Conservation (phyloP, 371 early-diverging fungal genomes). For the Lichtheimia hyalospora region DNA sequence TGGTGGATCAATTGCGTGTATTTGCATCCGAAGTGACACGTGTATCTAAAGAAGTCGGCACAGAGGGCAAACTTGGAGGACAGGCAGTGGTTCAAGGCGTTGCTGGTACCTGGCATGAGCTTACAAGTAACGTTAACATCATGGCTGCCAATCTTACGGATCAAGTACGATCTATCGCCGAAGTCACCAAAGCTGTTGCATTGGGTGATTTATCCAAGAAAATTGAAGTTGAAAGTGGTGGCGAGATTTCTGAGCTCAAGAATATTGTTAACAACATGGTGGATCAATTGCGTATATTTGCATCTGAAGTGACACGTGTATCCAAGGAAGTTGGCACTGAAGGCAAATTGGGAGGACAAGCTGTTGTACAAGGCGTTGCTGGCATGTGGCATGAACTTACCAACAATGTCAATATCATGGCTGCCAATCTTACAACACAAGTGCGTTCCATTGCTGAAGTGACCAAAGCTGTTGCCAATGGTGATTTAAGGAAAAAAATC, state of each 20-base stretch:
- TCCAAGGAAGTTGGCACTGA: slow-evolving; percentile 47
- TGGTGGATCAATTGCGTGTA: slow-evolving; percentile 41
- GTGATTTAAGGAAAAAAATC: slow-evolving; percentile 64
- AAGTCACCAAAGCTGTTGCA: slow-evolving; percentile 53
- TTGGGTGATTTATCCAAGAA: slow-evolving; percentile 58
- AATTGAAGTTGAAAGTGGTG: slow-evolving; percentile 56
- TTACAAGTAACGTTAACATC: slow-evolving; percentile 47
- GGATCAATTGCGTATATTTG: slow-evolving; percentile 38
- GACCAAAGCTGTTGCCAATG: slow-evolving; percentile 62
- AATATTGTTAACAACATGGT: slow-evolving; percentile 45
- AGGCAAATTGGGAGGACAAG: slow-evolving; percentile 38
- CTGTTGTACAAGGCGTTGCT: slow-evolving; percentile 34
- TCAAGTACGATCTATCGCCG: slow-evolving; percentile 53
- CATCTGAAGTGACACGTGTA: slow-evolving; percentile 38
- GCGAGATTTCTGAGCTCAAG: slow-evolving; percentile 53
- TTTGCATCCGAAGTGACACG: slow-evolving; percentile 46
- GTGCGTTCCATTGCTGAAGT: slow-evolving; percentile 65
- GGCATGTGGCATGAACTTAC: slow-evolving; percentile 56
- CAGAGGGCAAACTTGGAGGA: slow-evolving; percentile 44
- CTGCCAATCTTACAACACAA: slow-evolving; percentile 45
- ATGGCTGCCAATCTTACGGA: slow-evolving; percentile 49
- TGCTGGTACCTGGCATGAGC: slow-evolving; percentile 50
- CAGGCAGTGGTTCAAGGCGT: slow-evolving; percentile 42
- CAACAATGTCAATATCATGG: slow-evolving; percentile 62
- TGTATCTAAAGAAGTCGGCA: slow-evolving; percentile 49